phyloP scores from a whole-genome alignment of 306 rosid species.

The Prunus mongolica region DNA sequence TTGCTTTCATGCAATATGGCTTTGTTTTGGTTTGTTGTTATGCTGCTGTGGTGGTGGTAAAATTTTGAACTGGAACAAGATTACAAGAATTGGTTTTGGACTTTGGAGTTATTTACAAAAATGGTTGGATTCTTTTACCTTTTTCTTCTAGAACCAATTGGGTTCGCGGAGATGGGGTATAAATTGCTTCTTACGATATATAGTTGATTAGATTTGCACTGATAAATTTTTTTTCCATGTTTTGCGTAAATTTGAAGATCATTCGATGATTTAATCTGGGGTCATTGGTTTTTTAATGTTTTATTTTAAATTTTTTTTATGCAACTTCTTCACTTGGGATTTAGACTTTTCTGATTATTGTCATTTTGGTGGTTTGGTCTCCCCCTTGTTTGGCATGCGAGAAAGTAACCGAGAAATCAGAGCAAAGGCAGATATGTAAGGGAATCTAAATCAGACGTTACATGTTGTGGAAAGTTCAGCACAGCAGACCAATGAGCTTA shows the following conservation, averaged over 20 bases:
- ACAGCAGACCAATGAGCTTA: conserved; percentile 6
- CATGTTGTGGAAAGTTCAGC: neutral
- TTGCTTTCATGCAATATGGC: conserved; percentile 6
- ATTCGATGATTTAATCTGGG: neutral
- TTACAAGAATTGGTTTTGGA: neutral
- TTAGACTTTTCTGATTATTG: neutral
- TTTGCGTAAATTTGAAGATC: conserved; percentile 13
- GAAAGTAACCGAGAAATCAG: neutral
- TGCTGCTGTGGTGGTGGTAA: neutral
- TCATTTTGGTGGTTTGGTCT: neutral
- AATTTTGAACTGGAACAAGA: neutral
- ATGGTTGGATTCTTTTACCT: neutral
- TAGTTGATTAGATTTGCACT: conserved; percentile 1
- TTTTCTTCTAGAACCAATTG: neutral
- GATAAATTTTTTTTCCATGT: neutral
- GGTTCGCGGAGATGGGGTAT: neutral
- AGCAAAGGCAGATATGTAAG: neutral
- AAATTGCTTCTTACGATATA: neutral
- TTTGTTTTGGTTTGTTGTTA: neutral
- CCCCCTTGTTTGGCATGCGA: neutral
- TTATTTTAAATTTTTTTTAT: neutral
- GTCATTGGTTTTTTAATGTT: neutral
- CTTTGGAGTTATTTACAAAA: neutral
- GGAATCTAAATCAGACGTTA: neutral
- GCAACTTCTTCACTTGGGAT: neutral